These are phyloP conservation scores for Lyophyllum atratum DNA, from an alignment of 768 basidiomycete genomes.

Conservation along the genomic window DNA sequence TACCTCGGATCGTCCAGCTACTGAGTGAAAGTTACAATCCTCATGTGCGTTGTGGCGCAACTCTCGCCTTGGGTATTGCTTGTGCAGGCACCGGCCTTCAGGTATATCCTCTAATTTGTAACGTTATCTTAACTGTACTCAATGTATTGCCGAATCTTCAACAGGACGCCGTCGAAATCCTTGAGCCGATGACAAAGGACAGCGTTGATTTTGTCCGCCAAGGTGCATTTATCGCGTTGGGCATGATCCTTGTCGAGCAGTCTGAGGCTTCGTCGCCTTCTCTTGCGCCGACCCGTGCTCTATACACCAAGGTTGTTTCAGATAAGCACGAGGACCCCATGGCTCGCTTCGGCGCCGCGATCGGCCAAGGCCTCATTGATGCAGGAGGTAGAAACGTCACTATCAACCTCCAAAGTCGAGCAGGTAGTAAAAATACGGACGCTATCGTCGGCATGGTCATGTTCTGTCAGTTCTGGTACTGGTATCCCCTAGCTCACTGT, in stretches of 20 bases:
- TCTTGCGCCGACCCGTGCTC: conserved; percentile 74
- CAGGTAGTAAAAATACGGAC: conserved; percentile 89
- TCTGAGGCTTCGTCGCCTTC: conserved; percentile 89
- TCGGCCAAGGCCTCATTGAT: conserved; percentile 97
- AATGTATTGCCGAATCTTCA: neutral
- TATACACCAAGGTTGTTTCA: conserved; percentile 85
- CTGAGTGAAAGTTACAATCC: conserved; percentile 99
- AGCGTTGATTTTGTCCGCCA: conserved; percentile 98
- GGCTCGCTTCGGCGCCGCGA: conserved; percentile 95
- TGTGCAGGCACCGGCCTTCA: conserved; percentile 97
- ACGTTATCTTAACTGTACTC: neutral
- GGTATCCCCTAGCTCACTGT: conserved; percentile 97
- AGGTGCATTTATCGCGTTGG: conserved; percentile 92
- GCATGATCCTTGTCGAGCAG: conserved; percentile 97
- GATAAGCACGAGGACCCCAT: conserved; percentile 99
- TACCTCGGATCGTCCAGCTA: conserved; percentile 95
- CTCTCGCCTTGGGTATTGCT: conserved; percentile 93
- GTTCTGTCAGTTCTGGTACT: conserved; percentile 99
- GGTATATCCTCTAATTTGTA: conserved; percentile 37
- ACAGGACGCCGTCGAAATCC: conserved; percentile 92
- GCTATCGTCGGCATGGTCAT: conserved; percentile 98
- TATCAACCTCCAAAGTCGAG: conserved; percentile 89
- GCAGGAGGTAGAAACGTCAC: conserved; percentile 97
- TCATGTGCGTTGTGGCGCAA: conserved; percentile 96
- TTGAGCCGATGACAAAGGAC: conserved; percentile 98